Base-by-base conservation (phyloP, 106 monocot genomes). In the Hemerocallis citrina region DNA sequence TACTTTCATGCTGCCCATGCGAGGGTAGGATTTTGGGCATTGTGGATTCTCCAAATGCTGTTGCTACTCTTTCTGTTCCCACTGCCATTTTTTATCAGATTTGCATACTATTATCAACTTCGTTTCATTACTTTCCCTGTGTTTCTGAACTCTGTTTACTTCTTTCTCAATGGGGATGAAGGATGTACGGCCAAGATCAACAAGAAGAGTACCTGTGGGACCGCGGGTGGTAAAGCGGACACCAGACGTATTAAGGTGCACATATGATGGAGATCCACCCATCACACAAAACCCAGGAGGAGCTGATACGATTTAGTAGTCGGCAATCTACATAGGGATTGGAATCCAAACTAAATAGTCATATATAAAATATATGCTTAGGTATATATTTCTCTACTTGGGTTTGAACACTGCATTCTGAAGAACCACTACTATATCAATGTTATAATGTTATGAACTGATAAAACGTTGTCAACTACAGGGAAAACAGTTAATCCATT, bases 11-110 rank as follows among this genome's bases (percentile, higher is more conserved):
- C 82, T 89, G 81, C 61, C 89, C 92, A 0, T 87, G 86, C 37
- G 89, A 94, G 36, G 93, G 93, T 21, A 67, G 93, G 65, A 89
- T 94, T 34, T 89, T 82, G 6, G 85, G 93, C 32, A 94, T 94
- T 39, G 93, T 94, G 9, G 93, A 94, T 61, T 46, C 82, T 14
- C 93, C 89, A 4, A 89, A 94, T 39, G 93, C 85, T 12, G 79
- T 89, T 7, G 93, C 93, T 10, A 94, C 93, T 15, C 77, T 94
- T 14, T 85, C 82, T 55, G 64, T 94, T 20, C 93, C 93, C 17
- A 83, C 64, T 15, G 72, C 82, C 59, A 89, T 94, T 50, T 94
- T 89, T 54, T 85, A 89, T 64, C 93, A 93, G 84, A 88, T 77
- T 55, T 20, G 4, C 6, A 55, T 58, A 5, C 2, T n/a, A n/a